Base-by-base conservation (phyloP, 1,139 yeast genomes). In the Arxiozyma bovina region DNA sequence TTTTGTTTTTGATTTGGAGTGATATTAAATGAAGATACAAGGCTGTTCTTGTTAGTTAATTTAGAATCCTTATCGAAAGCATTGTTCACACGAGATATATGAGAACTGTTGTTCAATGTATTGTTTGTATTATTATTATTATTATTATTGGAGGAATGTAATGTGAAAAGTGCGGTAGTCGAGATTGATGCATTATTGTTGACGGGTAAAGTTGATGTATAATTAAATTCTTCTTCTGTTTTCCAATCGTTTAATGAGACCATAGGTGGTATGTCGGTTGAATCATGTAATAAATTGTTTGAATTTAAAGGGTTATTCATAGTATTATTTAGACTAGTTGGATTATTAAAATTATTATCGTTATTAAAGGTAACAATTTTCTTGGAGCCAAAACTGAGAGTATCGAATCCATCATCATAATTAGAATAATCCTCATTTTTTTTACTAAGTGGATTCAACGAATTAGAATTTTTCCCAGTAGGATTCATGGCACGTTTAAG, bases 191-290 rank as follows among this genome's bases (percentile, higher is more conserved):
- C n/a, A 20, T 25, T 22, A 7, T 30, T 49, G 45, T 7, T 48
- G 7, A 17, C 22, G 7, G 54, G 42, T n/a, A 55, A 48, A 17
- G 62, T 57, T 42, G 60, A 53, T 30, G 61, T 54, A 7, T 65
- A 57, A 21, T 69, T 69, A 53, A 65, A 68, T 48, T 68, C 70
- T 52, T 69, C 70, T 55, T 69, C 73, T 34, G 68, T 61, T 55
- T 68, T 65, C 69, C 71, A 67, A 57, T 83, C 89, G 60, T 78
- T 78, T 25, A 83, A 73, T 0, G 88, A 82, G 56, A 79, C 72
- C 4, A 76, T 68, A 0, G 89, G 90, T n/a, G 88, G 88, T 49
- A 68, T 69, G 23, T 68, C 71, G 27, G 50, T 55, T 5, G 66
- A 58, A 53, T 66, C 70, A 21, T 59, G 54, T n/a, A 63, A 49